A percentile compares a stretch with the other conserved stretches of the same genome.
These are phyloP conservation scores for Glycyrrhiza uralensis DNA, from an alignment of 306 rosid genomes.

Conservation along the genomic window DNA sequence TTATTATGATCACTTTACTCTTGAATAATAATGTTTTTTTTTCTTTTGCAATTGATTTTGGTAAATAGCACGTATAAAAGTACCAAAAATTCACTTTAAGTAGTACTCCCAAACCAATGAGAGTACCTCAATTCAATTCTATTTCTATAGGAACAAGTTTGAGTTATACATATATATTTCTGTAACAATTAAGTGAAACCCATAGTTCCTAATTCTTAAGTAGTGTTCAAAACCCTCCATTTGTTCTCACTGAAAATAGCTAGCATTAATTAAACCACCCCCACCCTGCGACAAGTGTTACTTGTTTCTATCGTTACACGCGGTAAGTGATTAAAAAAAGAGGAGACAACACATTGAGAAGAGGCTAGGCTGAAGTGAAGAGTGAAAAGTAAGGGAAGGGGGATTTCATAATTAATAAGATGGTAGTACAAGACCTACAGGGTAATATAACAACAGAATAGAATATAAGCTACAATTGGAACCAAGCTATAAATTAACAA, in stretches of 20 bases:
- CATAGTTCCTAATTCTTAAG: neutral
- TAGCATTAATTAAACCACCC: neutral
- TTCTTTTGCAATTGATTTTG: constrained; percentile 8
- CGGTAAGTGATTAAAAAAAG: neutral
- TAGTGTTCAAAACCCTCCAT: neutral
- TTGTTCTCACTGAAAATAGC: neutral
- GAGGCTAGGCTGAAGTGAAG: neutral
- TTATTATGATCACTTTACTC: constrained; percentile 10
- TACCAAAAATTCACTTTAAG: neutral
- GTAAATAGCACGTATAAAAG: neutral
- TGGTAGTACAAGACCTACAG: constrained; percentile 22
- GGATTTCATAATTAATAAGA: constrained; percentile 17
- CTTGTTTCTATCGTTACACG: neutral
- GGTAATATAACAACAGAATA: constrained; percentile 4
- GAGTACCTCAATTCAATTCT: neutral
- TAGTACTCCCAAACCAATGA: neutral
- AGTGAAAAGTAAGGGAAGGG: constrained; percentile 29
- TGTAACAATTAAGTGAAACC: neutral
- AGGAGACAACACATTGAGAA: constrained; percentile 9
- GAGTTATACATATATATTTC: neutral
- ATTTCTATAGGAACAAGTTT: constrained; percentile 11
- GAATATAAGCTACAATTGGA: constrained; percentile 29
- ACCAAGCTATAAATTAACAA: constrained; percentile 18
- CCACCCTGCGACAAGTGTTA: neutral
- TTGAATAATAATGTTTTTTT: neutral